Conservation (phyloP, 176 grass and related monocot species). For the Triticum urartu region DNA sequence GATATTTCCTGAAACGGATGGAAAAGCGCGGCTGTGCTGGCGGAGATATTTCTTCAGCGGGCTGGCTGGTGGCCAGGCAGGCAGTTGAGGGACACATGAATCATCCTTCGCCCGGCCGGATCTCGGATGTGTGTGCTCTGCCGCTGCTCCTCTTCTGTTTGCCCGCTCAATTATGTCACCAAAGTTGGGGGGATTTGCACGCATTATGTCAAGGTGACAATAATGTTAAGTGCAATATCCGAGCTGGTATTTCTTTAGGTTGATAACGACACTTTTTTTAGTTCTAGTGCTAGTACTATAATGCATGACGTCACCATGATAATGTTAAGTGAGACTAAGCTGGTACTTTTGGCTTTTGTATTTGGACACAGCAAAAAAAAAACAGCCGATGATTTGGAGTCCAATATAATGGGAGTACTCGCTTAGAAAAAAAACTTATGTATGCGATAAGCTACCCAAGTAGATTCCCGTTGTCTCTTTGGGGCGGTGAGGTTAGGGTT, state of each 20-base stretch:
- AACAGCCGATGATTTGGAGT: background rate
- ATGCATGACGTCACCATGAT: background rate
- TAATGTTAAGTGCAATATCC: background rate
- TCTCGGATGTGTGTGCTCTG: background rate
- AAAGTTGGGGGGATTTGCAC: background rate
- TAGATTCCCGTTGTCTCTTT: too few relatives aligned
- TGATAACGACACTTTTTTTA: too few relatives aligned
- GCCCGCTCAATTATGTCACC: background rate
- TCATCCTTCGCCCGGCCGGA: background rate
- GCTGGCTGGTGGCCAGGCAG: background rate
- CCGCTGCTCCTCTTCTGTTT: background rate
- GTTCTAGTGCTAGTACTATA: background rate
- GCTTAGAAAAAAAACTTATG: too few relatives aligned
- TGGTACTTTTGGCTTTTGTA: background rate
- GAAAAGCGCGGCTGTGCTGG: background rate
- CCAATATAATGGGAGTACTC: background rate
- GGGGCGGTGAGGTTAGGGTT: too few relatives aligned
- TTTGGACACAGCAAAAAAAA: too few relatives aligned
- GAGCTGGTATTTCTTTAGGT: background rate
- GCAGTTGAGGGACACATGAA: slow-evolving; percentile 2
- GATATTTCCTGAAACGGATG: background rate
- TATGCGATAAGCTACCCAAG: too few relatives aligned
- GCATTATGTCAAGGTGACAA: background rate
- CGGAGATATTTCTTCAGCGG: too few relatives aligned
- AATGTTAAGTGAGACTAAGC: background rate